Evolutionary conservation across 768 basidiomycete species (phyloP), one percentile per base, ranked within the genome.

Genomic region (Lactarius deliciosus): DNA sequence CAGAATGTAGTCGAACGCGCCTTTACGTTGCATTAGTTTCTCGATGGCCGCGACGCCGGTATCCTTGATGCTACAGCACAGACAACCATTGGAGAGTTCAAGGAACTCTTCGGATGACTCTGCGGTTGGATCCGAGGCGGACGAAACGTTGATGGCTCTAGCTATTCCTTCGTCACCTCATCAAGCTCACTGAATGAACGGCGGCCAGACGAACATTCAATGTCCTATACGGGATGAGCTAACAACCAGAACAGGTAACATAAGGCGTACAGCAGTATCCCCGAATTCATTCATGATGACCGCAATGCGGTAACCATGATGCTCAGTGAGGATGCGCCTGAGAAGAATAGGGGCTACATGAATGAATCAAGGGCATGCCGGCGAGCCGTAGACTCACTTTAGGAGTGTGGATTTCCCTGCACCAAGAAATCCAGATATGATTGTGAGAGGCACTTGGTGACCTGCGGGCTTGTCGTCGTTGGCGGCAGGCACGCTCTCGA

Each of bases 211-310:
- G 28, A 63, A 95, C 96, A 87, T 86, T 98, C 96, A 63, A 98
- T 97, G 73, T 94, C 96, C 91, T 92, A 72, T 10, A 64, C 55
- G 74, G 59, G 70, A 73, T 71, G 43, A 70, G 73, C 55, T 32
- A 41, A 69, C 57, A 28, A 10, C 11, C 36, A 63, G 28, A 65
- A 68, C 57, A 40, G 30, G 57, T 41, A 20, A 38, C 38, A n/a
- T 43, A 63, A 43, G 58, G 50, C 87, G 73, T 72, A 92, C 91
- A 72, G 93, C 92, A 22, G 95, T 95, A 74, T 97, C 95, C 10
- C 94, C 96, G 74, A 98, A 98, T 77, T 96, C 94, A 73, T 96
- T 97, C 93, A 97, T 95, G 69, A 96, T 97, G 25, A 99, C 96
- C 5, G 96, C 96, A 64, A 99, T 97, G 43, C 91, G 86, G 74